Evolutionary conservation across 2,329 filamentous ascomycete genomes (phyloP), one percentile per base, ranked within the genome.

Genomic region (Pseudogymnoascus sp.): DNA sequence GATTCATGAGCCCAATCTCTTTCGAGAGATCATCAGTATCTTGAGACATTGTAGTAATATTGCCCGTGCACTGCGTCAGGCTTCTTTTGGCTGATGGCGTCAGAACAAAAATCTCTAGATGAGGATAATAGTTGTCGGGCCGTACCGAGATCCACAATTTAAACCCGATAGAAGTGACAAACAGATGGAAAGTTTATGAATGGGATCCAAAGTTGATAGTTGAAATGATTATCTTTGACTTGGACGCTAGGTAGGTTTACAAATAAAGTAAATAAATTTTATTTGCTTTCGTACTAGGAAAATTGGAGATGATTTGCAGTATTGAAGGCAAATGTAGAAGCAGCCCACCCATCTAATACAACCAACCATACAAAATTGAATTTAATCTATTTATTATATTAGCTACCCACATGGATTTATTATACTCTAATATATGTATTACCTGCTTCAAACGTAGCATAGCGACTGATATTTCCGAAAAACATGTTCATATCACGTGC

Each of bases 61-160:
- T 57, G 51, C 51, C 51, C 29, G 51, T 57, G 51, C 51, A 57
- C 51, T n/a, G 26, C 10, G 51, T 57, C 51, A 34, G 29, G 6
- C 51, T 57, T 34, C 51, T 18, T 57, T 34, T 16, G n/a, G 29
- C 1, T 57, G 10, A 57, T 57, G 51, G 51, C 51, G 51, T 57
- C 51, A 57, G 51, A 57, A 34, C 51, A 57, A 34, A 57, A 57
- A 57, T 57, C 29, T 57, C 51, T 18, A 10, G 26, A 57, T 57
- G 51, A 57, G 51, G 51, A 57, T 18, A 57, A 57, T 57, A 57
- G 11, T 57, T n/a, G n/a, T 57, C 51, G 51, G 51, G 51, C 51
- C 51, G 29, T 57, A 34, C 51, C 51, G 51, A 57, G 51, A 57
- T 34, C 51, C 51, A 57, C 51, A 18, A 57, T 57, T 57, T 31